A percentile compares a stretch with the other conserved stretches of the same genome.
Conservation (phyloP, 345 rosid species). For the Firmiana major region DNA sequence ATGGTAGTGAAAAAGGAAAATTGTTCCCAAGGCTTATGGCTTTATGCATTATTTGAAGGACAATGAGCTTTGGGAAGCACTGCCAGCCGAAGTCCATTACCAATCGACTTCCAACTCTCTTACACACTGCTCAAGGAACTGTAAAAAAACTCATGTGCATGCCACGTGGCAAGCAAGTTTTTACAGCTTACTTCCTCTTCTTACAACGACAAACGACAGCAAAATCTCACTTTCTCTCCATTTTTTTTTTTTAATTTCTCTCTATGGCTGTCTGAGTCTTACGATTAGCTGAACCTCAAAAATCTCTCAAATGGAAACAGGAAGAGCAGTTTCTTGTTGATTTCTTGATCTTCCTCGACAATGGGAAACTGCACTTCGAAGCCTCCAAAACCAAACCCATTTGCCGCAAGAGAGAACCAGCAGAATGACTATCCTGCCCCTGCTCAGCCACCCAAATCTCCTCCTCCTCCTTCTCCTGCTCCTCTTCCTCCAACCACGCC, state of each 20-base stretch:
- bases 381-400: slow-evolving; percentile 64
- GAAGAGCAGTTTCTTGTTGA: background rate
- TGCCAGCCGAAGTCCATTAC: background rate
- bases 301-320: slow-evolving; percentile 12
- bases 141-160: background rate
- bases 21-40: background rate
- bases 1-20: background rate
- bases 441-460: slow-evolving; percentile 26
- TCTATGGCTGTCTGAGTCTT: background rate
- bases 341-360: background rate
- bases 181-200: background rate
- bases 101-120: background rate
- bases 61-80: background rate
- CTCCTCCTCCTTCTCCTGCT: slow-evolving; percentile 27
- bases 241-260: background rate
- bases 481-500: slow-evolving; percentile 25
- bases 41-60: background rate
- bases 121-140: background rate
- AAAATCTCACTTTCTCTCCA: background rate
- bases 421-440: slow-evolving; percentile 33
- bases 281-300: background rate
- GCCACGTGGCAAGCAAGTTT: slow-evolving; percentile 13
- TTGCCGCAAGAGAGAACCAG: slow-evolving; percentile 35
- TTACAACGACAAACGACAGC: background rate
- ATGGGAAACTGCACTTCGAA: slow-evolving; percentile 86